These are phyloP conservation scores for Monilinia laxa DNA, from an alignment of 2,329 filamentous ascomycete genomes.

Conservation along the genomic window DNA sequence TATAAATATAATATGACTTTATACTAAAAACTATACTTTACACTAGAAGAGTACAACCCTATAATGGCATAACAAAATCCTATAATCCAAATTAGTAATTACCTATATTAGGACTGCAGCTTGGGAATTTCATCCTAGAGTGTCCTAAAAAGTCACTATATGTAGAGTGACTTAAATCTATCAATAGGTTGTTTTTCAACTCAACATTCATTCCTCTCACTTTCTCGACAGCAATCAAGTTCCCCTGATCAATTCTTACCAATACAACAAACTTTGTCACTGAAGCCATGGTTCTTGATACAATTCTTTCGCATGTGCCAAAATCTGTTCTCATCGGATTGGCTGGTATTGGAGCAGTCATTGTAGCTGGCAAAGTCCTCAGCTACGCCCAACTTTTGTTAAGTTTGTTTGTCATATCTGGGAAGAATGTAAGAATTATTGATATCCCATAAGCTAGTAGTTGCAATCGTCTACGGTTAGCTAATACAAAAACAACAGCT, in stretches of 20 bases:
- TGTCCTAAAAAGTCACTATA: no score
- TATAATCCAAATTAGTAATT: no score
- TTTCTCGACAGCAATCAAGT: not conserved
- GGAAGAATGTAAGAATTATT: constrained; percentile 52
- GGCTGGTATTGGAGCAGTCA: constrained; percentile 57
- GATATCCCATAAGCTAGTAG: no score
- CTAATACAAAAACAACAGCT: constrained; percentile 54
- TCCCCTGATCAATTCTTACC: not conserved
- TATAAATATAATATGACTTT: no score
- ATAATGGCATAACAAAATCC: no score
- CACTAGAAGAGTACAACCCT: no score
- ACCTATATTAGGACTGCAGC: no score
- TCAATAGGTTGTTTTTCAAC: not conserved
- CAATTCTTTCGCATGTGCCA: constrained; percentile 30
- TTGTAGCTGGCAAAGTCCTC: constrained; percentile 55
- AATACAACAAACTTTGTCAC: not conserved
- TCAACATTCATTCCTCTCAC: constrained; percentile 1
- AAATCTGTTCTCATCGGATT: constrained; percentile 35
- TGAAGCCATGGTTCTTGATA: constrained; percentile 28
- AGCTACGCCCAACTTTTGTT: constrained; percentile 62
- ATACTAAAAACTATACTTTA: no score
- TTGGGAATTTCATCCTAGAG: no score
- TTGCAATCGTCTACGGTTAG: not conserved
- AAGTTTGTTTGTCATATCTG: constrained; percentile 66
- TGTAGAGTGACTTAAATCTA: no score